Conservation (phyloP, 225 moss, liverwort and hornwort species). For the Polytrichum formosum region DNA sequence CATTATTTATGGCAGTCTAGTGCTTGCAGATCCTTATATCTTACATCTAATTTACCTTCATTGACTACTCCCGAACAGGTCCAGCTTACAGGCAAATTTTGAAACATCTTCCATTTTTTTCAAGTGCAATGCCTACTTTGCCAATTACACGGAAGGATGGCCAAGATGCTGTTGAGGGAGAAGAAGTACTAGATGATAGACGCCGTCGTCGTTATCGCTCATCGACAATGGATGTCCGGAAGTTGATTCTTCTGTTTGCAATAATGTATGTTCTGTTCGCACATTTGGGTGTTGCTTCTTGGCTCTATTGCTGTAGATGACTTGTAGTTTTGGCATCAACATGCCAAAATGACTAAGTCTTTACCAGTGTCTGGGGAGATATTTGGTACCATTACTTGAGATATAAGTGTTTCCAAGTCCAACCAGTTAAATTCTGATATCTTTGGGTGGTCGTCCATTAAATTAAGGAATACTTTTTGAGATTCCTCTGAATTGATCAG, state of each 20-base stretch:
- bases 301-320: too few species aligned
- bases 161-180: slow-evolving; percentile 57
- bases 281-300: neutral
- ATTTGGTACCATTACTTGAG: too few species aligned
- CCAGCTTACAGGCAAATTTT: slow-evolving; percentile 72
- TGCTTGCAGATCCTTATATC: neutral
- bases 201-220: slow-evolving; percentile 71
- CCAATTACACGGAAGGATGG: slow-evolving; percentile 65
- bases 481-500: too few species aligned
- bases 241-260: slow-evolving; percentile 81
- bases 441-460: too few species aligned
- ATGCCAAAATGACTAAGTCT: too few species aligned
- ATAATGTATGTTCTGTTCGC: slow-evolving; percentile 49
- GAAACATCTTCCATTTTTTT: slow-evolving; percentile 80
- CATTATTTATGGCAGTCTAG: neutral
- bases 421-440: too few species aligned
- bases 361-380: too few species aligned
- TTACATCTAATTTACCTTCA: neutral
- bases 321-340: too few species aligned
- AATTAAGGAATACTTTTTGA: too few species aligned
- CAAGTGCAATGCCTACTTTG: slow-evolving; percentile 53
- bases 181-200: slow-evolving; percentile 72
- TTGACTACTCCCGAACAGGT: slow-evolving; percentile 36
- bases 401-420: too few species aligned
- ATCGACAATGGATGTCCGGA: slow-evolving; percentile 71